These are phyloP conservation scores for Picea sitchensis DNA, from an alignment of 75 land plant species.

Conservation along the genomic window DNA sequence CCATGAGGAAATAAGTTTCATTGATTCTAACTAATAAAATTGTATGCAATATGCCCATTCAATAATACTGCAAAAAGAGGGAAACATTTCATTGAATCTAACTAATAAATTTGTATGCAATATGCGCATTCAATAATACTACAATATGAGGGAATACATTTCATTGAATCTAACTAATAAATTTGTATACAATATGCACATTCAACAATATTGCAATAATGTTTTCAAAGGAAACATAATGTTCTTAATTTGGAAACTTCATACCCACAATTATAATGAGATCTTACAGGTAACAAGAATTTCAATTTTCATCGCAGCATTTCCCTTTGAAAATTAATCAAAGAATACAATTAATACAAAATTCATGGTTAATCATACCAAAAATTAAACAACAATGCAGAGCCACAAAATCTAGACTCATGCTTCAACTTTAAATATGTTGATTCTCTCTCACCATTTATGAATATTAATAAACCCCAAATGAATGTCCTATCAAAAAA, in stretches of 20 bases:
- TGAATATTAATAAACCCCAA: not conserved
- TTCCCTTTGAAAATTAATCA: slow-evolving; percentile 3
- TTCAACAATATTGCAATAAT: not conserved
- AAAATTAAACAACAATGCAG: not conserved
- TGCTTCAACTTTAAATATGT: not conserved
- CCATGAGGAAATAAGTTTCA: too few species aligned
- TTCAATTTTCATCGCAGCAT: not conserved
- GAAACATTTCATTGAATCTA: too few species aligned
- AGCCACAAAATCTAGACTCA: not conserved
- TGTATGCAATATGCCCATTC: too few species aligned
- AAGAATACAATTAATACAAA: not conserved
- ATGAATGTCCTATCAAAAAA: slow-evolving; percentile 9
- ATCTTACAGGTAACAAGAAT: too few species aligned
- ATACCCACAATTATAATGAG: not conserved
- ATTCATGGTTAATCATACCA: not conserved
- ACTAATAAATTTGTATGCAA: too few species aligned
- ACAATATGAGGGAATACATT: too few species aligned
- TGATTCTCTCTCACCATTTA: slow-evolving; percentile 6
- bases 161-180: too few species aligned
- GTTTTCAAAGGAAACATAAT: not conserved
- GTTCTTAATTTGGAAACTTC: not conserved
- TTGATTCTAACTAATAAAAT: too few species aligned
- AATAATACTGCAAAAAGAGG: too few species aligned
- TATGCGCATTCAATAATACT: too few species aligned
- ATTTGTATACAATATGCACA: too few species aligned